These are phyloP conservation scores for Gossypium gossypioides DNA, from an alignment of 441 rosid genomes.

Conservation along the genomic window DNA sequence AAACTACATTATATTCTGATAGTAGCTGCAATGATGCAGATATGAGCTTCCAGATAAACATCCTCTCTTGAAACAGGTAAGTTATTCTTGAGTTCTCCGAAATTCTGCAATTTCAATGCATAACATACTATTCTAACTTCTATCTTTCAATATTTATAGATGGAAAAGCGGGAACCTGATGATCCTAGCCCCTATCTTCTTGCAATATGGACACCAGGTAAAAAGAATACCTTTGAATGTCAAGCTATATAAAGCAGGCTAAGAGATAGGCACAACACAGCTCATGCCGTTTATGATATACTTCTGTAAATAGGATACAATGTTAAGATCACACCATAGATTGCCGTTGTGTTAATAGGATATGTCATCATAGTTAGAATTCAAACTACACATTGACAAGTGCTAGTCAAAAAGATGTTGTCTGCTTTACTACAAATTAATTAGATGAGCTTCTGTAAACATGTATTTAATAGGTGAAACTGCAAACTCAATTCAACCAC, in stretches of 20 bases:
- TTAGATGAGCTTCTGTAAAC: slow-evolving; percentile 3
- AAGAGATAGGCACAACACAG: not conserved
- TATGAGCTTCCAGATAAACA: slow-evolving; percentile 86
- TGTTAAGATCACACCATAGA: slow-evolving; percentile 5
- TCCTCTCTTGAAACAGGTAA: slow-evolving; percentile 72
- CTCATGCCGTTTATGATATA: not conserved
- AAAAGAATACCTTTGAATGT: slow-evolving; percentile 13
- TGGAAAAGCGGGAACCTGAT: slow-evolving; percentile 76
- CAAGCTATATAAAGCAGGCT: slow-evolving; percentile 5
- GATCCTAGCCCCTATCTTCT: slow-evolving; percentile 93
- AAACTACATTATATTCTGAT: not conserved
- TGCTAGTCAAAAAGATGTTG: not conserved
- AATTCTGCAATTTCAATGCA: slow-evolving; percentile 13
- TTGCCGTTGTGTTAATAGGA: not conserved
- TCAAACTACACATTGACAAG: not conserved
- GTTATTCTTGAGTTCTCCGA: slow-evolving; percentile 21
- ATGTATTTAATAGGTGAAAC: slow-evolving; percentile 61
- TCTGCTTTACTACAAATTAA: slow-evolving; percentile 5
- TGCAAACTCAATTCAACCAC: slow-evolving; percentile 53
- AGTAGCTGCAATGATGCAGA: slow-evolving; percentile 40
- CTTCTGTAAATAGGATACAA: slow-evolving; percentile 4
- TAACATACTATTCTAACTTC: slow-evolving; percentile 15
- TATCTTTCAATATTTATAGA: slow-evolving; percentile 35
- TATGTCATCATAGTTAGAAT: not conserved
- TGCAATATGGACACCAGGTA: slow-evolving; percentile 97